Evolutionary conservation across 2,329 filamentous ascomycete genomes (phyloP).

Genomic region (Beauveria sp.): DNA sequence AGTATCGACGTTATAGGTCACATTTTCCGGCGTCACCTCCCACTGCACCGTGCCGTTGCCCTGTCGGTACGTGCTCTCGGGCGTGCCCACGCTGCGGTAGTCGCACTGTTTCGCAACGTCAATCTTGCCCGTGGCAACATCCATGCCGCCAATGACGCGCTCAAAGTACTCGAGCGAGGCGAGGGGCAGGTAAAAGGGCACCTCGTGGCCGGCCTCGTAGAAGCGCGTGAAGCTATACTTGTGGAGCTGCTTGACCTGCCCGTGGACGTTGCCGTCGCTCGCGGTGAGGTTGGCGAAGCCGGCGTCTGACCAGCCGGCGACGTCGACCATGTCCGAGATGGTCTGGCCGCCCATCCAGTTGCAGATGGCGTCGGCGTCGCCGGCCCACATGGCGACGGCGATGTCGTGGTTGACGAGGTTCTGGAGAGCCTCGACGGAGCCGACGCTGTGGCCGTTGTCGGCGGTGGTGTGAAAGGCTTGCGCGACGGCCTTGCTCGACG

Average conservation of each 20-base stretch:
- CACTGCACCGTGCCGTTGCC: not conserved
- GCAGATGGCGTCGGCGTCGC: slow-evolving; percentile 48
- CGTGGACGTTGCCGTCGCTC: slow-evolving; percentile 43
- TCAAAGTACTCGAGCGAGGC: slow-evolving; percentile 51
- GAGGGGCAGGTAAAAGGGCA: slow-evolving; percentile 51
- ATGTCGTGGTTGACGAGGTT: slow-evolving; percentile 49
- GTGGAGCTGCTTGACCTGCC: slow-evolving; percentile 58
- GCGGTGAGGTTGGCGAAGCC: slow-evolving; percentile 65
- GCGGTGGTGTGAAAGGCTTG: not conserved
- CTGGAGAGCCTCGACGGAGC: slow-evolving; percentile 39
- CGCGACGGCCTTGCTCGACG: not conserved
- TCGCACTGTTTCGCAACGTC: slow-evolving; percentile 35
- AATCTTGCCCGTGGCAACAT: slow-evolving; percentile 45
- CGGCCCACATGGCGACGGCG: slow-evolving; percentile 60
- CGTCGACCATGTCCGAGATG: slow-evolving; percentile 51
- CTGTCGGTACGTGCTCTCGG: not conserved
- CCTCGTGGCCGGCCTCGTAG: slow-evolving; percentile 57
- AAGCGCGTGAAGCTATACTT: slow-evolving; percentile 62
- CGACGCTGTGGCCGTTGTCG: not conserved
- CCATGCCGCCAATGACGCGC: slow-evolving; percentile 45
- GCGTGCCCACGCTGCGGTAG: not conserved
- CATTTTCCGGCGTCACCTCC: not conserved
- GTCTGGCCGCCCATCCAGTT: slow-evolving; percentile 62
- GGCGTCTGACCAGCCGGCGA: slow-evolving; percentile 35
- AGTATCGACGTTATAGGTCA: not conserved